These are phyloP conservation scores for Cenchrus fungigraminus DNA, from an alignment of 176 grass and related monocot genomes.

Conservation along the genomic window DNA sequence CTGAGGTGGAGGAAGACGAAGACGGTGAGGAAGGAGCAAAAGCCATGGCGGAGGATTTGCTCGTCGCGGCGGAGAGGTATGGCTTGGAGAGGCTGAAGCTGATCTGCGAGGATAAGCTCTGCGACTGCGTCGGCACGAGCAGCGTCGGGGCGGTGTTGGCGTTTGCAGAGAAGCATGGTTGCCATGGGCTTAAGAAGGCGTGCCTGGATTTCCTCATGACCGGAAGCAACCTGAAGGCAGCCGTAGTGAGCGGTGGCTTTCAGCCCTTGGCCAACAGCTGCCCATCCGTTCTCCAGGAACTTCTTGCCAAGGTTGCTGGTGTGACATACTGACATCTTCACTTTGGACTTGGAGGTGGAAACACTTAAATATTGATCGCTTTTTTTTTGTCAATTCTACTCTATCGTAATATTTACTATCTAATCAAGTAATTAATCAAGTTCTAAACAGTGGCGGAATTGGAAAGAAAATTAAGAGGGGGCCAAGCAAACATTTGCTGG, in stretches of 20 bases:
- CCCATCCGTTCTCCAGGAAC: not conserved
- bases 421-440: too few species aligned
- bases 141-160: constrained; percentile 37
- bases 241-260: not conserved
- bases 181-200: constrained; percentile 36
- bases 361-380: too few species aligned
- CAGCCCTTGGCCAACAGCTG: not conserved
- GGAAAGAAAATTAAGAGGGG: too few species aligned
- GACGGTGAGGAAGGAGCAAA: not conserved
- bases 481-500: too few species aligned
- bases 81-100: constrained; percentile 41
- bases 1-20: not conserved
- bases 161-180: constrained; percentile 43
- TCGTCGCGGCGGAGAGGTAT: constrained; percentile 46
- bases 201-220: constrained; percentile 43
- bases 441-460: too few species aligned
- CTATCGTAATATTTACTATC: too few species aligned
- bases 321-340: too few species aligned
- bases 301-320: not conserved
- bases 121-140: not conserved
- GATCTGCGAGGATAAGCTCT: not conserved
- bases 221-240: constrained; percentile 32
- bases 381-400: too few species aligned
- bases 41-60: constrained; percentile 33
- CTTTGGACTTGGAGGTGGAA: too few species aligned